A percentile compares a stretch with the other conserved stretches of the same genome.
These are phyloP conservation scores for Arxiozyma slooffiae DNA, from an alignment of 1,139 yeast genomes.

Conservation along the genomic window DNA sequence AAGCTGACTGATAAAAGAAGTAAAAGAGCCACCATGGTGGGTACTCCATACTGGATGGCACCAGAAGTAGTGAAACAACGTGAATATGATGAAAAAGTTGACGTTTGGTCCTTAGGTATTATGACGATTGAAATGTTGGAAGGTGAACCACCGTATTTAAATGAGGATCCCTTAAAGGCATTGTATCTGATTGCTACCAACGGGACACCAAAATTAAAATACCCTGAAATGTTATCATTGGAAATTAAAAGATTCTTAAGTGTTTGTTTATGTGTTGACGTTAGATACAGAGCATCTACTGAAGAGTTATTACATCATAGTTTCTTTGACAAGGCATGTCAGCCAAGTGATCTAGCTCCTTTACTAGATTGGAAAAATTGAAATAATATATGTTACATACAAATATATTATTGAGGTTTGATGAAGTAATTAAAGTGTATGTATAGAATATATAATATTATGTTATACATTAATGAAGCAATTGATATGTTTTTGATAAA, in stretches of 20 bases:
- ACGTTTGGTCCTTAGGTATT: constrained; percentile 95
- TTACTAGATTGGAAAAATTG: constrained; percentile 57
- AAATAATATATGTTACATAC: background rate
- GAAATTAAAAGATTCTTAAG: constrained; percentile 80
- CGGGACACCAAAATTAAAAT: constrained; percentile 90
- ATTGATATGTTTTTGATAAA: too few relatives aligned
- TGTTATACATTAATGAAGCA: background rate
- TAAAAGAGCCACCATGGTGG: constrained; percentile 96
- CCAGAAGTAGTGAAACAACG: constrained; percentile 97
- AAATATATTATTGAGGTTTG: background rate
- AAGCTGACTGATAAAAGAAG: constrained; percentile 85
- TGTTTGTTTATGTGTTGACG: constrained; percentile 92
- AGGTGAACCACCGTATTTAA: constrained; percentile 94
- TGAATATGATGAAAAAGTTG: constrained; percentile 93
- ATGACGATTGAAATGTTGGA: constrained; percentile 99
- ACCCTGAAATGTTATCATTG: constrained; percentile 69
- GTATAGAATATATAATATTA: too few relatives aligned
- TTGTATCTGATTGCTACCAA: constrained; percentile 87
- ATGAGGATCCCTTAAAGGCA: constrained; percentile 89
- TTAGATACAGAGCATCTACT: constrained; percentile 80
- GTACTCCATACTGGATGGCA: constrained; percentile 99
- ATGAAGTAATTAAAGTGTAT: too few relatives aligned
- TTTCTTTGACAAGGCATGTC: constrained; percentile 66
- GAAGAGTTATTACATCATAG: constrained; percentile 77
- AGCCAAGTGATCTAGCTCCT: constrained; percentile 55